A percentile compares a stretch with the other conserved stretches of the same genome.
These are phyloP conservation scores for Exserohilum rostratum DNA, from an alignment of 2,329 filamentous ascomycete species.

Conservation along the genomic window DNA sequence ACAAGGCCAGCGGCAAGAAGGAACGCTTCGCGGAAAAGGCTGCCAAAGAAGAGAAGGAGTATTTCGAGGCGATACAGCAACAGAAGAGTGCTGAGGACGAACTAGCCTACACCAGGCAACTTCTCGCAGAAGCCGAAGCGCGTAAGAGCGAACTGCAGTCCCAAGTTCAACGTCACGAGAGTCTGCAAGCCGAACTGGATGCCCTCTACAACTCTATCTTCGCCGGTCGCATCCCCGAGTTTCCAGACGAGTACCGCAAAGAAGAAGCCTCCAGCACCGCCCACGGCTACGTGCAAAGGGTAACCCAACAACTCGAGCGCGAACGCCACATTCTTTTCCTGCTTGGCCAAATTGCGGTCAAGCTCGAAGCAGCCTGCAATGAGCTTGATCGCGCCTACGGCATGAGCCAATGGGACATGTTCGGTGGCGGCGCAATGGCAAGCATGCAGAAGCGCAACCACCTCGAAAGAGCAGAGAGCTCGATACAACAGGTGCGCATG, in stretches of 20 bases:
- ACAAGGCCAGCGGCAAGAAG: slow-evolving; percentile 39
- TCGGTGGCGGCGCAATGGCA: slow-evolving; percentile 56
- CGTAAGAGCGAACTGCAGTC: slow-evolving; percentile 21
- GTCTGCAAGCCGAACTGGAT: slow-evolving; percentile 36
- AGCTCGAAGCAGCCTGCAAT: slow-evolving; percentile 29
- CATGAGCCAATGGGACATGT: slow-evolving; percentile 53
- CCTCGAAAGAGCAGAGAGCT: slow-evolving; percentile 56
- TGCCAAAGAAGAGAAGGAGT: slow-evolving; percentile 44
- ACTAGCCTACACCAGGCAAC: slow-evolving; percentile 30
- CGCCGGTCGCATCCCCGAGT: slow-evolving; percentile 38
- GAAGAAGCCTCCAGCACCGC: slow-evolving; percentile 30
- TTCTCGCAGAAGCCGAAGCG: slow-evolving; percentile 33
- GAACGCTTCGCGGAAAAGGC: slow-evolving; percentile 40
- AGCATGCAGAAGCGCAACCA: slow-evolving; percentile 63
- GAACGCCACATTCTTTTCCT: slow-evolving; percentile 36
- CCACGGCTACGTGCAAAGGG: slow-evolving; percentile 11
- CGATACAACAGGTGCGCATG: slow-evolving; percentile 50
- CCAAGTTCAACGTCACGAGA: slow-evolving; percentile 23
- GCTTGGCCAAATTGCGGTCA: slow-evolving; percentile 27
- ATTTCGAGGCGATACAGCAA: slow-evolving; percentile 42
- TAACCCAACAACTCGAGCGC: slow-evolving; percentile 29
- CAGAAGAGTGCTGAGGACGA: slow-evolving; percentile 43
- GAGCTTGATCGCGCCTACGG: slow-evolving; percentile 33
- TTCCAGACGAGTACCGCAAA: slow-evolving; percentile 40
- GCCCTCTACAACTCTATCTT: slow-evolving; percentile 43